Base-by-base conservation (phyloP, 192 early-diverging fungal species). In the Entomortierella chlamydospora region DNA sequence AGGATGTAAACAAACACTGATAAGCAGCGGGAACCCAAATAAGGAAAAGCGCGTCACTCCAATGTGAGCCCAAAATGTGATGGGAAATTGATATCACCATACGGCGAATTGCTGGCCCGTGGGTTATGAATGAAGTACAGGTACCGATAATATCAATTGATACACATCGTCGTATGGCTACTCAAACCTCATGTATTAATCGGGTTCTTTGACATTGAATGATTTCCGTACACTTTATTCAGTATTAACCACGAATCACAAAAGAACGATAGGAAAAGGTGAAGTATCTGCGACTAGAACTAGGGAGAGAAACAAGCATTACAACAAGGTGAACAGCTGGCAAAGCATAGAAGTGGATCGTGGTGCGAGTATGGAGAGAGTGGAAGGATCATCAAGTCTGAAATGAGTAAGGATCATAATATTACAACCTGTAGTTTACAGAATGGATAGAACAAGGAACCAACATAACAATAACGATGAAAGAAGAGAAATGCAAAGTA, bases 21-120 rank as follows among this genome's bases (percentile, higher is more conserved):
- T 47, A 62, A 62, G 61, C 37, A 28, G 58, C 61, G 61, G 61
- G 28, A 64, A 51, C 30, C 61, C 61, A 49, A 25, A 52, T 13
- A 52, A 37, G 61, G 61, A 22, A 61, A 34, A 20, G 45, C 45
- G 15, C 15, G 45, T 47, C 45, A 47, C 45, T 47, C 2, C 39
- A n/a, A n/a, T n/a, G n/a, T 20, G 45, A 12, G 12, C 15, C 45
- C 45, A 20, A 11, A 4, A 12, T 47, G 45, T 47, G 45, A 42
- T 59, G 57, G 57, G 39, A 59, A 57, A 59, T 42, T n/a, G n/a
- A n/a, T n/a, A n/a, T n/a, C n/a, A n/a, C n/a, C n/a, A n/a, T n/a
- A n/a, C n/a, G n/a, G 8, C 22, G 39, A 18, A 23, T 22, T 42
- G 39, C 39, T 59, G 57, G 57, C 57, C 57, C 57, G 57, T 59